phyloP scores from a whole-genome alignment of 352 stramenopile species.

The Pythium oligandrum region DNA sequence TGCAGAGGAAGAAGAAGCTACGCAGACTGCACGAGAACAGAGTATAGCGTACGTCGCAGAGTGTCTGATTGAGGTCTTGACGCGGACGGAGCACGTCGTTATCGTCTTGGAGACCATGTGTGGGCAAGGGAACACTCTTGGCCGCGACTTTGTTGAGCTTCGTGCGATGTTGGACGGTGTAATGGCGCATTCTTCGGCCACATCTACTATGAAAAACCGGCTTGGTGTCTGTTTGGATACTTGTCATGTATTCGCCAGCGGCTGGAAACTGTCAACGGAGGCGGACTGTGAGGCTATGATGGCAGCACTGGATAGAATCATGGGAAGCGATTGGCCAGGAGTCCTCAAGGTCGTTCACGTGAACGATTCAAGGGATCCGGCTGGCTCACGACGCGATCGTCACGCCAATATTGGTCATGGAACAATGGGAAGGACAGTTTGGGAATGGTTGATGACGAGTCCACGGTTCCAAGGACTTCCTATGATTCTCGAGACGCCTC shows the following conservation, averaged over 20 bases:
- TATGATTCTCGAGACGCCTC: constrained; percentile 23
- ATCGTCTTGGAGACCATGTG: constrained; percentile 21
- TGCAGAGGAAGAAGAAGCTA: too few species aligned
- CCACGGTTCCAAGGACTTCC: constrained; percentile 11
- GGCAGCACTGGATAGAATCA: constrained; percentile 7
- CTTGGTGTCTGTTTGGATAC: too few species aligned
- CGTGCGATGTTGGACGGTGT: too few species aligned
- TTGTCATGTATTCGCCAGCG: too few species aligned
- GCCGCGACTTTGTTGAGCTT: constrained; percentile 10
- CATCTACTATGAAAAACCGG: too few species aligned
- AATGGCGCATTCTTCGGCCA: too few species aligned
- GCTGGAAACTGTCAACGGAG: too few species aligned
- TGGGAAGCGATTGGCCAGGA: neutral
- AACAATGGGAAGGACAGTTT: constrained; percentile 8
- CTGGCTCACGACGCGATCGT: constrained; percentile 14
- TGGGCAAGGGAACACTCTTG: constrained; percentile 14
- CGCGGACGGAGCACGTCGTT: constrained; percentile 7
- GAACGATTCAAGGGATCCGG: constrained; percentile 3
- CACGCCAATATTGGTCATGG: constrained; percentile 20
- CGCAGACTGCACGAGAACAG: constrained; percentile 4
- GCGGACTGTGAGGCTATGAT: too few species aligned
- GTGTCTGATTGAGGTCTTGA: constrained; percentile 6
- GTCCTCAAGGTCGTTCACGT: neutral
- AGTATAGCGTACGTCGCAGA: neutral
- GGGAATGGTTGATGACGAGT: constrained; percentile 14